Evolutionary conservation across 306 rosid genomes (phyloP).

Genomic region (Gillenia trifoliata): DNA sequence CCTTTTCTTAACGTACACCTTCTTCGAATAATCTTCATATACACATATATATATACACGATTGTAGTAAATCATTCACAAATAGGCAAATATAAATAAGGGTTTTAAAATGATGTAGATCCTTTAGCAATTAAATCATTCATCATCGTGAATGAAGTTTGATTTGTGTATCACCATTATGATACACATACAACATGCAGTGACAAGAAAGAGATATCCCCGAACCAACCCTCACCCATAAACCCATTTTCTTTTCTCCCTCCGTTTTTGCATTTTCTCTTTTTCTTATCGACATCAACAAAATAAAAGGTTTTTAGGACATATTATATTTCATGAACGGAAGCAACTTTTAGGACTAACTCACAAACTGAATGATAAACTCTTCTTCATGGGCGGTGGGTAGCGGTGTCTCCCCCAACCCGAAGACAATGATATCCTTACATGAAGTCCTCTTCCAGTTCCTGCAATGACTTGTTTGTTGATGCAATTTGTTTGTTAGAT

Average conservation of each 20-base stretch:
- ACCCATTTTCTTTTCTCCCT: not conserved
- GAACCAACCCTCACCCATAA: not conserved
- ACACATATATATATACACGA: not conserved
- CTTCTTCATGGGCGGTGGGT: not conserved
- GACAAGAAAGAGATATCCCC: slow-evolving; percentile 6
- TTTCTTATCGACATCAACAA: slow-evolving; percentile 5
- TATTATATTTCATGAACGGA: not conserved
- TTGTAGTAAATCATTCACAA: not conserved
- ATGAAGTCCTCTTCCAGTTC: slow-evolving; percentile 96
- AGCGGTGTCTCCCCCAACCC: not conserved
- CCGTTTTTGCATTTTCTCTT: not conserved
- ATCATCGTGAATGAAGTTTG: slow-evolving; percentile 17
- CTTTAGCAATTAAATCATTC: slow-evolving; percentile 17
- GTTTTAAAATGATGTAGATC: not conserved
- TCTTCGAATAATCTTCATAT: not conserved
- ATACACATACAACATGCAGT: slow-evolving; percentile 14
- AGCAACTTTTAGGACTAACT: slow-evolving; percentile 1
- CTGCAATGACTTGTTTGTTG: slow-evolving; percentile 80
- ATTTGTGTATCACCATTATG: slow-evolving; percentile 18
- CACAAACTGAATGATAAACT: slow-evolving; percentile 21
- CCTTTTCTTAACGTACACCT: not conserved
- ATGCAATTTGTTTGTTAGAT: slow-evolving; percentile 78
- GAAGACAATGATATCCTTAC: slow-evolving; percentile 31
- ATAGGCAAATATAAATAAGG: not conserved
- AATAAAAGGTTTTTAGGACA: not conserved